A percentile compares a stretch with the other conserved stretches of the same genome.
Evolutionary conservation across 1,139 yeast species (phyloP).

Genomic region (Arxiozyma telluris): DNA sequence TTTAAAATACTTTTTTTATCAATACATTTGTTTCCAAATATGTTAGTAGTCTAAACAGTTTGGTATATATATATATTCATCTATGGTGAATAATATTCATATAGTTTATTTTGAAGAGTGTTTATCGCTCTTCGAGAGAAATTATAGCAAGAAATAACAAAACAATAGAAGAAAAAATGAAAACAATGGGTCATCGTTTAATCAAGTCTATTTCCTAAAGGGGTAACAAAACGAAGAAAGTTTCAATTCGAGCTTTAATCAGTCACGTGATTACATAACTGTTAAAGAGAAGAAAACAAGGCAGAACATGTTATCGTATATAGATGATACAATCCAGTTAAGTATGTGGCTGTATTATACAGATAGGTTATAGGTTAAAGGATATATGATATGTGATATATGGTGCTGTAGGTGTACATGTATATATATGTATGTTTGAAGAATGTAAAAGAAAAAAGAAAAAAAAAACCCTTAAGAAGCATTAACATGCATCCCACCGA

Average conservation of each 20-base stretch:
- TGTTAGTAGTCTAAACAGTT: neutral
- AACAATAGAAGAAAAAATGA: neutral
- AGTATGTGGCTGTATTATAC: too few relatives aligned
- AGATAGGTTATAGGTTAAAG: too few relatives aligned
- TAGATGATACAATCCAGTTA: too few relatives aligned
- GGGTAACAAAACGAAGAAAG: neutral
- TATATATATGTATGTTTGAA: neutral
- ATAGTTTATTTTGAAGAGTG: too few relatives aligned
- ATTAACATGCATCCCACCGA: conserved; percentile 74
- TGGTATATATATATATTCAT: too few relatives aligned
- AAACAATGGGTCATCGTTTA: neutral
- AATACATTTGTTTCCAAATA: too few relatives aligned
- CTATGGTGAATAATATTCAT: too few relatives aligned
- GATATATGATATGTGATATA: neutral
- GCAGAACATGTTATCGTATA: too few relatives aligned
- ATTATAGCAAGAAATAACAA: too few relatives aligned
- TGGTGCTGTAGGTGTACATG: too few relatives aligned
- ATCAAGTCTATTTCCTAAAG: neutral
- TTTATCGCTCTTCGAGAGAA: neutral
- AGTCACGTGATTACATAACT: neutral
- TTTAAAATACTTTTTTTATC: too few relatives aligned
- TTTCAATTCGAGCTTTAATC: neutral
- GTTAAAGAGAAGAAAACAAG: too few relatives aligned
- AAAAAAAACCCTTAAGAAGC: conserved; percentile 32
- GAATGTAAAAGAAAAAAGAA: neutral